These are phyloP conservation scores for Saccharum spontaneum DNA, from an alignment of 176 grass and related monocot genomes.

Conservation along the genomic window DNA sequence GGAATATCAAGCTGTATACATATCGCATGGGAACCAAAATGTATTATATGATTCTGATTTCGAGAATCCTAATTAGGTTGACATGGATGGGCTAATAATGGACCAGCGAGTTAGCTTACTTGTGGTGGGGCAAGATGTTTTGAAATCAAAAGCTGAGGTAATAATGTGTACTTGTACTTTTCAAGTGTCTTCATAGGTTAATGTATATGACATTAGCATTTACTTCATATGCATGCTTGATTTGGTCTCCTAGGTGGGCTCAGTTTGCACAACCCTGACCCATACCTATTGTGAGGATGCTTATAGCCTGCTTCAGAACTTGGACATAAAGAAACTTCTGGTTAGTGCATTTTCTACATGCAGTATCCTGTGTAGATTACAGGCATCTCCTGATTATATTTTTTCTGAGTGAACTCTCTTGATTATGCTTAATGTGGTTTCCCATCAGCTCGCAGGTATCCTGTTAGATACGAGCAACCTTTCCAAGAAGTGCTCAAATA, in stretches of 20 bases:
- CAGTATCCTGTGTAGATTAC: not conserved
- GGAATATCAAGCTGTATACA: not conserved
- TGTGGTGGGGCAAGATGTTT: slow-evolving; percentile 68
- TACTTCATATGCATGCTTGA: slow-evolving; percentile 43
- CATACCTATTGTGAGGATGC: slow-evolving; percentile 56
- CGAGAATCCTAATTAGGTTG: slow-evolving; percentile 48
- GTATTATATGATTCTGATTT: slow-evolving; percentile 25
- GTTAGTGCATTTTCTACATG: slow-evolving; percentile 40
- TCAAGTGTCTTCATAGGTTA: slow-evolving; percentile 1
- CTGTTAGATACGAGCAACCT: slow-evolving; percentile 64
- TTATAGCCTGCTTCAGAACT: slow-evolving; percentile 51
- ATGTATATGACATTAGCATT: slow-evolving; percentile 27
- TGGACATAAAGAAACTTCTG: slow-evolving; percentile 67
- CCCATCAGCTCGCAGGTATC: slow-evolving; percentile 68
- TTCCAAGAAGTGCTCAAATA: slow-evolving; percentile 42
- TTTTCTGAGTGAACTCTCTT: not conserved
- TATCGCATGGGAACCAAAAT: not conserved
- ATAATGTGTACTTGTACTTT: slow-evolving; percentile 32
- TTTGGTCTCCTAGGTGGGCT: slow-evolving; percentile 52
- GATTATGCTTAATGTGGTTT: slow-evolving; percentile 13
- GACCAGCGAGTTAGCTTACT: slow-evolving; percentile 44
- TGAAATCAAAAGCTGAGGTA: slow-evolving; percentile 61
- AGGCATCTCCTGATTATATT: slow-evolving; percentile 2
- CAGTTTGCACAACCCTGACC: slow-evolving; percentile 54
- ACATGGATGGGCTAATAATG: slow-evolving; percentile 62